phyloP scores from a whole-genome alignment of 2,329 filamentous ascomycete species.

The Tolypocladium inflatum region DNA sequence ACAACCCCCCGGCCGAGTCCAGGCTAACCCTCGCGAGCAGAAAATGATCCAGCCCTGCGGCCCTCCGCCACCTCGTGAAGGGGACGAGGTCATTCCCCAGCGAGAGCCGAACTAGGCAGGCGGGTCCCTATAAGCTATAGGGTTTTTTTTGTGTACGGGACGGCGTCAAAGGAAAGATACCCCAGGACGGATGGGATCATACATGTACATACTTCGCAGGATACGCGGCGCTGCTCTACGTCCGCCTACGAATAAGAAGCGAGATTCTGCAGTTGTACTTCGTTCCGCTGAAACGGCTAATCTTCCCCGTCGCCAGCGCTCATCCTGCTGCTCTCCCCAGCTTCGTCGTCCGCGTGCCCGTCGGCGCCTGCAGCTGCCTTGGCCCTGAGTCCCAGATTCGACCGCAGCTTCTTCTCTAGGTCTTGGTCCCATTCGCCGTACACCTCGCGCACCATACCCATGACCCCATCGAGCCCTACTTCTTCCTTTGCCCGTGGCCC shows the following conservation, averaged over 20 bases:
- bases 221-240: background rate
- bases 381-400: constrained; percentile 47
- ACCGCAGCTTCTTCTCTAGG: constrained; percentile 48
- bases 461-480: constrained; percentile 67
- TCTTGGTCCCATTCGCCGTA: constrained; percentile 46
- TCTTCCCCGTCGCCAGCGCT: constrained; percentile 1
- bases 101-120: background rate
- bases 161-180: constrained; percentile 1
- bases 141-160: background rate
- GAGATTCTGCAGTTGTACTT: background rate
- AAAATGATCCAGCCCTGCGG: constrained; percentile 59
- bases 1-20: background rate
- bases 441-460: constrained; percentile 55
- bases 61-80: constrained; percentile 47
- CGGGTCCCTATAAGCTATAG: background rate
- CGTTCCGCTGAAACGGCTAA: background rate
- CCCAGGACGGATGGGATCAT: background rate
- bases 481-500: constrained; percentile 82
- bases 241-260: background rate
- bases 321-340: constrained; percentile 2
- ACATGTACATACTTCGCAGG: background rate
- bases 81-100: constrained; percentile 17
- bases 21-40: constrained; percentile 22
- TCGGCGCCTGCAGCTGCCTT: constrained; percentile 11
- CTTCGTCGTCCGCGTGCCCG: constrained; percentile 13